Evolutionary conservation across 331 rosid species (phyloP), one percentile per base, ranked within the genome.

Genomic region (Phaseolus coccineus): DNA sequence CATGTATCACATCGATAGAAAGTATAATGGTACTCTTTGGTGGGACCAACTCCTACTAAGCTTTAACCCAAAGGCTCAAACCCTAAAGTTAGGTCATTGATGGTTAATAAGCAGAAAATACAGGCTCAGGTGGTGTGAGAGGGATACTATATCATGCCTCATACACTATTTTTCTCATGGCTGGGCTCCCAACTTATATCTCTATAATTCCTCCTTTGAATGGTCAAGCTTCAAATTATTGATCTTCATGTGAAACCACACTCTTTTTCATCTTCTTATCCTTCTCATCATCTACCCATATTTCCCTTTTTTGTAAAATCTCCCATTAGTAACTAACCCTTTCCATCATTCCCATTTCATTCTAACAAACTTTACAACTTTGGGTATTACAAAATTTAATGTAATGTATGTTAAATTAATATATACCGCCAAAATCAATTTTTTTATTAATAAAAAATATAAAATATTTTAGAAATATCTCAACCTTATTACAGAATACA

Each of bases 201-300:
- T 69, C n/a, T 57, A 88, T 81, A 71, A 80, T 87, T 80, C 80
- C 13, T 37, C 2, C 77, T 90, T 94, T 92, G 96, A 94, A 94
- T 35, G 97, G 97, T 94, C 94, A 94, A 92, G 92, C 81, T 89
- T 52, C 91, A 90, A 80, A 94, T 94, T 57, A 94, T 92, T 89
- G 76, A 63, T 76, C 53, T 81, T 83, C 84, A 73, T 88, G 83
- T 48, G 62, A 64, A 88, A 77, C 92, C 88, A 89, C 44, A 11
- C 82, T 19, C 73, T 27, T 69, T 71, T 24, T 28, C 16, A 55
- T 39, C 57, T 48, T 16, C 10, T n/a, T 2, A 71, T 9, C 28
- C 69, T 46, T 5, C 55, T 46, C 52, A 15, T 69, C 33, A 4
- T 47, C 37, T 69, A 8, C 66, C 62, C 47, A 33, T 19, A 19